These are phyloP conservation scores for Bolboschoenus planiculmis DNA, from an alignment of 176 grass and related monocot genomes.

Conservation along the genomic window DNA sequence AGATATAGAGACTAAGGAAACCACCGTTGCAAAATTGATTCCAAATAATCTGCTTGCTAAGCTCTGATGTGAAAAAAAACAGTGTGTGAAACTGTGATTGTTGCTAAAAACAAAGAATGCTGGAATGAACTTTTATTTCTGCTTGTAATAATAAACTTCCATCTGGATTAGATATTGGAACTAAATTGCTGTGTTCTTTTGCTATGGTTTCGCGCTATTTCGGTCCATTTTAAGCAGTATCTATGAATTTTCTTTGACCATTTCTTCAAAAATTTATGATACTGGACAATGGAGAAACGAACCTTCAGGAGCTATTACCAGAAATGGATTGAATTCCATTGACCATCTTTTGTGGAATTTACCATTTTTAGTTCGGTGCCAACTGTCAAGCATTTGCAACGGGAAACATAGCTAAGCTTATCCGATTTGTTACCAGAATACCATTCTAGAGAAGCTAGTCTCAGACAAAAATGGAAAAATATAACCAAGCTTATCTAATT, in stretches of 20 bases:
- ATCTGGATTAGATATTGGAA: background rate
- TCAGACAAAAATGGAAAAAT: background rate
- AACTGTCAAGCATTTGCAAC: background rate
- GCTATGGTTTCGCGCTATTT: background rate
- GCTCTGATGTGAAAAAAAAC: conserved; percentile 39
- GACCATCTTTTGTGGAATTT: background rate
- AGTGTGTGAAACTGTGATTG: conserved; percentile 6
- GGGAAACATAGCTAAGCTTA: background rate
- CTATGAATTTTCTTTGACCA: background rate
- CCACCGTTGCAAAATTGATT: conserved; percentile 54
- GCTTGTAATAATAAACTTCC: background rate
- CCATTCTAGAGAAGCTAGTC: background rate
- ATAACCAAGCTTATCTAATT: background rate
- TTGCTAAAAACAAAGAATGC: background rate
- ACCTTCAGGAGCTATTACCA: too few species aligned
- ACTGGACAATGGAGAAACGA: too few species aligned
- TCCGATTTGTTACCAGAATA: background rate
- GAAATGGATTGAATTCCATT: background rate
- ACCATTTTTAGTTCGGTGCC: background rate
- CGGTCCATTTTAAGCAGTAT: background rate
- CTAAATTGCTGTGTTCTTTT: background rate
- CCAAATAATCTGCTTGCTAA: conserved; percentile 71
- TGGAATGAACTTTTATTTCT: background rate
- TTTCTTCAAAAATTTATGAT: background rate
- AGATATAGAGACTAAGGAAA: conserved; percentile 72